These are phyloP conservation scores for Hymenoscyphus linearis DNA, from an alignment of 2,329 filamentous ascomycete species.

Conservation along the genomic window DNA sequence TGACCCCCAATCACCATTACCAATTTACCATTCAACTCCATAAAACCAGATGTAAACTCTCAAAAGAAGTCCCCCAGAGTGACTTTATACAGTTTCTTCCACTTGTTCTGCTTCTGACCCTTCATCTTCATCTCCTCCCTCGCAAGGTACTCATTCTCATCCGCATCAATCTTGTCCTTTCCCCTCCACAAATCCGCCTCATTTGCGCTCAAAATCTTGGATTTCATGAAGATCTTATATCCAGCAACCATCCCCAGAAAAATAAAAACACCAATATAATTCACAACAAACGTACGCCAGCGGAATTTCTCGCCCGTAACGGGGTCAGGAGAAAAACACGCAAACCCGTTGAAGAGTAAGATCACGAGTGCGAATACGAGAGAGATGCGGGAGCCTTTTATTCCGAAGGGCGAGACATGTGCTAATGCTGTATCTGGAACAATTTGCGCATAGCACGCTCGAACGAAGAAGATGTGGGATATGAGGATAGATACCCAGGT, in stretches of 20 bases:
- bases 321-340: slow-evolving; percentile 60
- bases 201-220: slow-evolving; percentile 40
- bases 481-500: slow-evolving; percentile 44
- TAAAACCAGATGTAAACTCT: not conserved
- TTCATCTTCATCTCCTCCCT: slow-evolving; percentile 17
- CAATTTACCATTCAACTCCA: not conserved
- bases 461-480: slow-evolving; percentile 63
- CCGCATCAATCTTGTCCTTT: slow-evolving; percentile 54
- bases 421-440: slow-evolving; percentile 52
- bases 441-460: slow-evolving; percentile 56
- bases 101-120: slow-evolving; percentile 14
- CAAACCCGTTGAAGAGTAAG: slow-evolving; percentile 77
- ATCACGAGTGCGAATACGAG: slow-evolving; percentile 69
- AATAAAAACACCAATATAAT: slow-evolving; percentile 58
- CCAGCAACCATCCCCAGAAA: slow-evolving; percentile 56
- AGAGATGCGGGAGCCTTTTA: slow-evolving; percentile 62
- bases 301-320: slow-evolving; percentile 42
- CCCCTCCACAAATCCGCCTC: slow-evolving; percentile 53
- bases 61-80: slow-evolving; percentile 27
- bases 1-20: not conserved
- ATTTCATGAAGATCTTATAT: slow-evolving; percentile 44
- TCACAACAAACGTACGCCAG: slow-evolving; percentile 60
- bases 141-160: slow-evolving; percentile 42
- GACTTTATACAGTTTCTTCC: slow-evolving; percentile 17
- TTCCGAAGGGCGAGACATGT: slow-evolving; percentile 68